Conservation (phyloP, 2,329 filamentous ascomycete species). For the Sarocladium kiliense region DNA sequence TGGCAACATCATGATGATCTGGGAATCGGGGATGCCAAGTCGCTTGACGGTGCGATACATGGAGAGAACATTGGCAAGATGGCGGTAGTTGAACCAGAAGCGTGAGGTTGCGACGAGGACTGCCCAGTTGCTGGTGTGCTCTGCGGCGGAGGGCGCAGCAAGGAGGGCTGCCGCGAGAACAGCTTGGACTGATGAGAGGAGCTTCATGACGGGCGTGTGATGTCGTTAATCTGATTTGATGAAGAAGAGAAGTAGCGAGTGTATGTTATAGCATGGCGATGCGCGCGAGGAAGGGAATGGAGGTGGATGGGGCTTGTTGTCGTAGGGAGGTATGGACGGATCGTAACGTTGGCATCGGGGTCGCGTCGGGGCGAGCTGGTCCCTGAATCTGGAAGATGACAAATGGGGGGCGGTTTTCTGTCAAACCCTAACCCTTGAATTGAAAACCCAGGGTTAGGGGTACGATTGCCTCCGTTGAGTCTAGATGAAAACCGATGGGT, state of each 20-base stretch:
- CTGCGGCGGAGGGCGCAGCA: slow-evolving; percentile 45
- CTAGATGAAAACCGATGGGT: too few species aligned
- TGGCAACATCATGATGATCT: slow-evolving; percentile 99
- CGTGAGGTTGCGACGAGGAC: slow-evolving; percentile 97
- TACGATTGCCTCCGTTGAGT: too few species aligned
- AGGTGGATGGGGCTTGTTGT: neutral
- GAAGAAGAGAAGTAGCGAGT: neutral
- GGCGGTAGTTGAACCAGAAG: slow-evolving; percentile 99
- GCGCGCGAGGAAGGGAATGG: neutral
- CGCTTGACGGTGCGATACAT: slow-evolving; percentile 98
- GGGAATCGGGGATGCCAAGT: slow-evolving; percentile 93
- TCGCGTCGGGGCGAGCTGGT: slow-evolving; percentile 1
- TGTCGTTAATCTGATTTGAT: neutral
- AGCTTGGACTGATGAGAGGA: slow-evolving; percentile 29
- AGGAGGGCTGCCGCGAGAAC: slow-evolving; percentile 44
- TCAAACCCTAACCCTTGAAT: slow-evolving; percentile 5
- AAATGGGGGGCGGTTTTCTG: neutral
- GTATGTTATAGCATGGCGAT: neutral
- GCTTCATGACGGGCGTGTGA: neutral
- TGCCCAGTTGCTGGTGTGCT: slow-evolving; percentile 98
- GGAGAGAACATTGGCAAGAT: slow-evolving; percentile 94
- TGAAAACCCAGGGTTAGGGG: too few species aligned
- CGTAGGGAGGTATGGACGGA: neutral
- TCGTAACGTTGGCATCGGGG: neutral
- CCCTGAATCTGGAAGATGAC: neutral